Evolutionary conservation across 768 basidiomycete species (phyloP), one percentile per base, ranked within the genome.

Genomic region (Neoboletus subvelutipes): DNA sequence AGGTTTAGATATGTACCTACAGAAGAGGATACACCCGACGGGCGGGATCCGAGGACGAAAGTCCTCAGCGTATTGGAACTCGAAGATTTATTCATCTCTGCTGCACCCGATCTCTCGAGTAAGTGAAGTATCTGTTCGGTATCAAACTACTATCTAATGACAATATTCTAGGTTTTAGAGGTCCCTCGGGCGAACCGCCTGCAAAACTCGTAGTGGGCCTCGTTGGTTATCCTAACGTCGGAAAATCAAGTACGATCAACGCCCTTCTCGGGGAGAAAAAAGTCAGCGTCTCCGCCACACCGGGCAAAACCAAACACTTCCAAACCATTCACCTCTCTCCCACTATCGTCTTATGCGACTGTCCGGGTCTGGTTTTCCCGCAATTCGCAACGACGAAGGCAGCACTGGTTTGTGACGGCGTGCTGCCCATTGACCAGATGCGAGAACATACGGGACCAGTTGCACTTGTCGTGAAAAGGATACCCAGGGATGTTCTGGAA

Each of bases 241-340:
- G 97, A 17, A 99, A 99, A 74, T 98, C 96, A 0, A 95, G 93
- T 58, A 94, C 97, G 6, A 95, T 99, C 67, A 99, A 99, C 70
- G 90, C 96, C 7, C 80, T 99, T 8, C 80, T 99, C 6, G 97
- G 96, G 37, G 90, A 94, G 71, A 96, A 97, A 77, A 94, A 92
- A 80, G 97, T 99, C 60, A 97, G 94, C 68, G 97, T 99, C 28
- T 98, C 96, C 5, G 87, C 96, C 0, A 99, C 97, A 0, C 97
- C 97, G 0, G 97, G 97, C 60, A 92, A 98, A 76, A 99, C 97
- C 15, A 99, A 99, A 70, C 96, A 99, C 73, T 98, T 98, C 76
- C 97, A 99, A 73, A 98, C 97, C 0, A 94, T 98, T 64, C 85
- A 93, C 66, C 81, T 99, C n/a, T 94, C 94, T 12, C 83, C 88